Base-by-base conservation (phyloP, 352 stramenopile species). In the Blastocystis sp. region DNA sequence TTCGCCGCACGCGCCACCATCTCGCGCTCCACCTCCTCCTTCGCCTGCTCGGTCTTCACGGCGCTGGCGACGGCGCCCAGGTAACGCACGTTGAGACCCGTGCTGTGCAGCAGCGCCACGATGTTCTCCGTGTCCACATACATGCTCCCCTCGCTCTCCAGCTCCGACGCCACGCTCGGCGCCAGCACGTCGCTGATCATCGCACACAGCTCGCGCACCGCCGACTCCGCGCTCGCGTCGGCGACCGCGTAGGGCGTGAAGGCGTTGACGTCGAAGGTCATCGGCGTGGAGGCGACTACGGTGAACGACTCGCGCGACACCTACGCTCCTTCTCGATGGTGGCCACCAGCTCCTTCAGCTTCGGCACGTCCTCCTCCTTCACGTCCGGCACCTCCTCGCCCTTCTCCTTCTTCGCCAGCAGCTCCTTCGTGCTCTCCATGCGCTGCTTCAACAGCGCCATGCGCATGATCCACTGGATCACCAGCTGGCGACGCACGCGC, bases 1-100 rank as follows among this genome's bases (percentile, higher is more conserved):
- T 84, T 84, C 24, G 38, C 59, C 24, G 73, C 46, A 8, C 73
- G 73, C 8, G 73, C 73, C 4, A 84, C 51, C 73, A 84, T 84
- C 4, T 84, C 73, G 24, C 46, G 42, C 49, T 84, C 73, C 14
- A 34, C 40, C 21, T 75, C 24, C 54, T 84, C 59, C 7, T 34
- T 34, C 40, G 44, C 32, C 32, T 53, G 27, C 44, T 49, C 38
- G 24, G 34, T 38, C 69, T 81, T 57, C 29, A 29, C 32, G 42
- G 3, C 27, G 14, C n/a, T 29, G 7, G 73, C 73, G 16, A 84
- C 11, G 14, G 34, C 73, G 6, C 73, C 73, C 7, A 84, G 73
- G n/a, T 84, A 84, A 36, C 73, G 54, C 27, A 44, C 27, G 32
- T 84, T 84, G 40, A 84, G 21, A 7, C 29, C 21, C 24, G 40